A percentile compares a stretch with the other conserved stretches of the same genome.
Evolutionary conservation across 1,284 basidiomycete genomes (phyloP).

Genomic region (Ceratobasidium sp.): DNA sequence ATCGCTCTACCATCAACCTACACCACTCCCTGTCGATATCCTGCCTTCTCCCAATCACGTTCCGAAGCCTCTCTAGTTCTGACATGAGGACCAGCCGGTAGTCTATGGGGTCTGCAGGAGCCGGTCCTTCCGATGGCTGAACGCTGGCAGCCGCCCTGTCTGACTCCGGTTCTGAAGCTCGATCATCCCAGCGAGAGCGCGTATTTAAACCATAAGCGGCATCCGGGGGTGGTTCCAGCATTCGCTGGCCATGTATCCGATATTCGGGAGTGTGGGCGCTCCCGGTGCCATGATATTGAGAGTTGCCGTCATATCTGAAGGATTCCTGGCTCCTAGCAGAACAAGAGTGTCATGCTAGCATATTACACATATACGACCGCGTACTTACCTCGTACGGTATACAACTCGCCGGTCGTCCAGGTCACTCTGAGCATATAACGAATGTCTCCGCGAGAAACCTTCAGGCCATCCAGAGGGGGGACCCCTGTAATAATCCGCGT

Average conservation of each 20-base stretch:
- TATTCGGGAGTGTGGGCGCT: neutral
- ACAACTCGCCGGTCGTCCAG: neutral
- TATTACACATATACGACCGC: neutral
- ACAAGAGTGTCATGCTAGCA: neutral
- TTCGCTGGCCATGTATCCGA: neutral
- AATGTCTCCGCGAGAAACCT: slow-evolving; percentile 2
- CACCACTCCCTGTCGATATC: slow-evolving; percentile 44
- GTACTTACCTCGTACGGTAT: slow-evolving; percentile 13
- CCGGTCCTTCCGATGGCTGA: neutral
- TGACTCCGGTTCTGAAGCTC: neutral
- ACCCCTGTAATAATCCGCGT: neutral
- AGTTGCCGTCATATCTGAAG: neutral
- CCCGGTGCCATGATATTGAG: neutral
- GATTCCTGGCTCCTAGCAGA: neutral
- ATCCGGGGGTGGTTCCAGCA: neutral
- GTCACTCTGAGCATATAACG: neutral
- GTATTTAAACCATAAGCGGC: neutral
- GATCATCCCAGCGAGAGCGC: neutral
- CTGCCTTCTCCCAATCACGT: slow-evolving; percentile 34
- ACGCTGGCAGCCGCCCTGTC: neutral
- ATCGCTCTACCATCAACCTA: slow-evolving; percentile 38
- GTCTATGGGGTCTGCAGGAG: neutral
- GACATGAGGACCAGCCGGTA: slow-evolving; percentile 38
- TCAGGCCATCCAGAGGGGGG: slow-evolving; percentile 2
- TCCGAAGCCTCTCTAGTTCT: slow-evolving; percentile 35